Conservation (phyloP, 2,329 filamentous ascomycete species). For the Zymoseptoria passerinii region DNA sequence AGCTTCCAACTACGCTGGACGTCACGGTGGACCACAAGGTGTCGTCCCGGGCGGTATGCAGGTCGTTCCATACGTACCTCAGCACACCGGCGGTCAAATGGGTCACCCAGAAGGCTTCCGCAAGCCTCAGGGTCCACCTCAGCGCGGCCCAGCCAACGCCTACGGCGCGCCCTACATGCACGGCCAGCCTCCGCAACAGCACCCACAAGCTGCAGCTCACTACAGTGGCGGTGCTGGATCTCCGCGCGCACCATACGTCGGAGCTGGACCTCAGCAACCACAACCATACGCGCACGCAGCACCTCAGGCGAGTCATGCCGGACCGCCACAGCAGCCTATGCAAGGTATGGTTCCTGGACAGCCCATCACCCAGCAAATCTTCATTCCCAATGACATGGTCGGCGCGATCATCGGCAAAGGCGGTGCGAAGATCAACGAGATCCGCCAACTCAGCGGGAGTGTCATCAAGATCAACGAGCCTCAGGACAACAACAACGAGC, state of each 20-base stretch:
- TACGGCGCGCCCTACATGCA: constrained; percentile 61
- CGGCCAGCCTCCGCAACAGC: constrained; percentile 44
- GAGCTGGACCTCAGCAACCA: constrained; percentile 67
- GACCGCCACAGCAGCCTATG: constrained; percentile 67
- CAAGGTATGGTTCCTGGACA: constrained; percentile 63
- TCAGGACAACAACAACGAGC: constrained; percentile 97
- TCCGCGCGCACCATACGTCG: constrained; percentile 68
- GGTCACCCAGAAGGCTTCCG: constrained; percentile 78
- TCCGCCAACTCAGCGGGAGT: constrained; percentile 89
- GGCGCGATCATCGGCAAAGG: constrained; percentile 98
- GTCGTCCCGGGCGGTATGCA: constrained; percentile 97
- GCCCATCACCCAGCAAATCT: constrained; percentile 94
- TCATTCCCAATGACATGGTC: constrained; percentile 99
- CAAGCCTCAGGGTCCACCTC: constrained; percentile 62
- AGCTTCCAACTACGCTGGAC: constrained; percentile 93
- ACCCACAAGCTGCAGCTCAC: constrained; percentile 58
- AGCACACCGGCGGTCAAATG: constrained; percentile 85
- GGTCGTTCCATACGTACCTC: constrained; percentile 94
- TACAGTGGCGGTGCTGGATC: constrained; percentile 62
- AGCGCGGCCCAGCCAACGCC: constrained; percentile 52
- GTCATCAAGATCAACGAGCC: constrained; percentile 99
- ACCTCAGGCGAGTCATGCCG: constrained; percentile 50
- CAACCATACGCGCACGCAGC: constrained; percentile 52
- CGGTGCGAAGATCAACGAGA: constrained; percentile 98
- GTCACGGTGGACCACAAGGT: constrained; percentile 85